Evolutionary conservation across 2,329 filamentous ascomycete species (phyloP), one percentile per base, ranked within the genome.

Genomic region (Diaporthe sp.): DNA sequence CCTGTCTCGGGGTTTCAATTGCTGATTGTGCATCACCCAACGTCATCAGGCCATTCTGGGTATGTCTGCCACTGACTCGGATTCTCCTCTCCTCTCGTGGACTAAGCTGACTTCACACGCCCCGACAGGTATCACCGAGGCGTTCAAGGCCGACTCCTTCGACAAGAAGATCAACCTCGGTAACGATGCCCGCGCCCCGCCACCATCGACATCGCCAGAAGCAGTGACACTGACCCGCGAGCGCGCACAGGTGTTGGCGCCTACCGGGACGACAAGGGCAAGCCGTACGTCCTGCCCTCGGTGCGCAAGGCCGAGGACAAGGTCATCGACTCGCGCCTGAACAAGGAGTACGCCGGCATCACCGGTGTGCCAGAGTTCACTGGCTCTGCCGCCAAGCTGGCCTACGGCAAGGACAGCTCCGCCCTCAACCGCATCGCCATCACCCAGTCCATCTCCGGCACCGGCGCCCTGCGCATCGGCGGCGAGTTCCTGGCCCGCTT

Each of bases 341-440:
- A 98, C 91, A 98, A 98, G 90, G 97, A 98, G 87, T 98, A 98
- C 86, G 95, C 96, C 79, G 95, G 95, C 85, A 99, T 99, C 87
- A 98, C 97, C 65, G 97, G 97, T 89, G 91, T 98, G 61, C 95
- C 96, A 79, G 91, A 95, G 81, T 98, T 99, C 90, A 97, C 96
- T 86, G 94, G 94, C 84, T 94, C 96, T 79, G 96, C 97, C 76
- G 96, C 95, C 79, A 88, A 94, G 83, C 93, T 99, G 76, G 97
- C 97, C 82, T 98, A 98, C 86, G 96, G 96, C 79, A 85, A 91
- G 81, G 92, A 94, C 87, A 97, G 94, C 77, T 86, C 93, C 59
- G 93, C 92, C 80, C 90, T 98, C 84, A 87, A 90, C 81, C 94
- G 95, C 82, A 88, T 98, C 78, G 95, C 93, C 87, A 95, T 98